Evolutionary conservation across 805 yeast species (phyloP).

Genomic region (Citeromyces nyonsensis): DNA sequence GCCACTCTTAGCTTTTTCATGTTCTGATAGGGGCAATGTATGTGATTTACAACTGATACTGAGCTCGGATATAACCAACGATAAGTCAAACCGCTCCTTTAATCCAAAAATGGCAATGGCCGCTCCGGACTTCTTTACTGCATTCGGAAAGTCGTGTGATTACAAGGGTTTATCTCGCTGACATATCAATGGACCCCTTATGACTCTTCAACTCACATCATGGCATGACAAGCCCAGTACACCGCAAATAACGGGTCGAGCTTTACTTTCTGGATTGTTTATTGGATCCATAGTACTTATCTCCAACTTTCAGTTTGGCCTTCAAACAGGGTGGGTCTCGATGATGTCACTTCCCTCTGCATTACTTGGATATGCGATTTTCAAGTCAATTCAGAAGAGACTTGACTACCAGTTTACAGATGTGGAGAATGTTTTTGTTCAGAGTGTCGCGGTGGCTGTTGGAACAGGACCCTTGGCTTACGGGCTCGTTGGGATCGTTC

Average conservation of each 20-base stretch:
- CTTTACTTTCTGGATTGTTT: constrained; percentile 57
- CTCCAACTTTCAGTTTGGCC: constrained; percentile 90
- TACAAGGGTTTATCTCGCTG: too few relatives aligned
- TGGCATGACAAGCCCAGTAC: constrained; percentile 34
- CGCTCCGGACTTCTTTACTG: too few relatives aligned
- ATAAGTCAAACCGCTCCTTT: too few relatives aligned
- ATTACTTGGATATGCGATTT: constrained; percentile 68
- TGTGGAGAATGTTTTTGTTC: constrained; percentile 88
- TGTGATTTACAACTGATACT: too few relatives aligned
- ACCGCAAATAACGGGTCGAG: constrained; percentile 59
- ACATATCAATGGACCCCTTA: too few relatives aligned
- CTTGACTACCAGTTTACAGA: constrained; percentile 45
- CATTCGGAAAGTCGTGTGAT: too few relatives aligned
- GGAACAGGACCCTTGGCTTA: constrained; percentile 96
- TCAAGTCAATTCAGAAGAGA: constrained; percentile 33
- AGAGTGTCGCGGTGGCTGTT: constrained; percentile 88
- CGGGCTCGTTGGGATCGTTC: constrained; percentile 90
- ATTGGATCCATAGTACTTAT: constrained; percentile 83
- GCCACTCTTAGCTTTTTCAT: too few relatives aligned
- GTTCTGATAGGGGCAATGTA: too few relatives aligned
- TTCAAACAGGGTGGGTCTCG: constrained; percentile 98
- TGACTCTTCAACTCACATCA: constrained; percentile 2
- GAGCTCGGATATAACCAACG: too few relatives aligned
- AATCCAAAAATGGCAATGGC: too few relatives aligned
- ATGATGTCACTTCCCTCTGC: constrained; percentile 98